Evolutionary conservation across 2,329 filamentous ascomycete genomes (phyloP), one percentile per base, ranked within the genome.

Genomic region (Penicillium sp.): DNA sequence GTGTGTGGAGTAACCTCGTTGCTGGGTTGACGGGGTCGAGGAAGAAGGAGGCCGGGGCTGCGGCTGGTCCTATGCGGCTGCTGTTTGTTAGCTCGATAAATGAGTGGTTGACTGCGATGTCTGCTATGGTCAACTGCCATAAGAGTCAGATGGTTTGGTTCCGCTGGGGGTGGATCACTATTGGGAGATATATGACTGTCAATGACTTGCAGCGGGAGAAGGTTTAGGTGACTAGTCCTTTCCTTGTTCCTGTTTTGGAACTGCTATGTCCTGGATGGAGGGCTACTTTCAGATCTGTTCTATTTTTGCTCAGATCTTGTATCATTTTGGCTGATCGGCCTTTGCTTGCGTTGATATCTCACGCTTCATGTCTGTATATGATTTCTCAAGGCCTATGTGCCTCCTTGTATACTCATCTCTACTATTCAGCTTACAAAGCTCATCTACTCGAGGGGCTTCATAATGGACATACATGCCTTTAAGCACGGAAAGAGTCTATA

Each of bases 71-170:
- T 2, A 76, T 77, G 35, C 78, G 82, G 1, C 74, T 96, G 52
- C 72, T 96, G 37, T 92, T 89, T 69, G 80, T 93, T 60, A 95
- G 84, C 75, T 83, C 84, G 9, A 80, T 91, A 17, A 71, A 76
- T 5, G 81, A 82, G 55, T 85, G 88, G 62, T 81, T 87, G 62
- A 84, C 82, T 31, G 93, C 91, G 8, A 89, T 93, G 78, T 82
- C 80, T 54, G 93, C 94, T 33, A 99, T 99, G 94, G 92, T 90
- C 2, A 82, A 84, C 54, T 93, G 90, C 29, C 94, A 99, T 79
- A 82, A 86, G 77, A 97, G 92, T 75, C 94, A 99, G 82, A 99
- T 99, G 94, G 86, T 90, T 38, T 99, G 94, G 94, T 99, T 97
- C 72, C 86, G 94, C 8, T 97, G 92, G 84, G 91, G 92, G 3